Evolutionary conservation across 805 yeast species (phyloP), one percentile per base, ranked within the genome.

Genomic region (Candida maesae): DNA sequence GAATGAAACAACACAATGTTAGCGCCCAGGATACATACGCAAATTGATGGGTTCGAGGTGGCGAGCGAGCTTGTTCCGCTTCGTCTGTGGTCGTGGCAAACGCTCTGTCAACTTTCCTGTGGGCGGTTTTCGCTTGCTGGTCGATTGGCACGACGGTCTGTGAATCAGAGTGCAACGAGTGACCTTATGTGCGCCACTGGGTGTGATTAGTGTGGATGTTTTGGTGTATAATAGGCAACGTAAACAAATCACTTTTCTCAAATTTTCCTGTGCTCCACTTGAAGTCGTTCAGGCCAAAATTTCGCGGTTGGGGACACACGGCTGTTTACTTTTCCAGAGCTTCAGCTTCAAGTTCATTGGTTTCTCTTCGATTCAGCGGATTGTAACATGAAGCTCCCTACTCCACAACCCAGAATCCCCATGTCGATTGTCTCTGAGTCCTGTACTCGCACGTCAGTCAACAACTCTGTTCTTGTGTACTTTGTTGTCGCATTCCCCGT

Each of bases 201-300:
- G 26, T 12, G 29, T 20, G 16, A 16, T 11, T 34, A 12, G 5
- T 10, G 14, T 7, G 10, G 33, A 15, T 33, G 37, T 29, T 16
- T 21, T 28, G 23, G 26, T 18, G 12, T 28, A 26, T 5, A 28
- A 14, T 18, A 15, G 19, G 32, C 21, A 23, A 38, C 36, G 41
- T 43, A 39, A 39, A 44, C 43, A 36, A 39, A 29, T 36, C 32
- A 25, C 23, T 33, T 42, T 44, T 35, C 44, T 44, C 44, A 36
- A 36, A 33, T 39, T 36, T 39, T 44, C 28, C 15, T 33, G 31
- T 26, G 40, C 18, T 20, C 30, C 27, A 34, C 35, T 9, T n/a
- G n/a, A n/a, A n/a, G n/a, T n/a, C n/a, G n/a, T n/a, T n/a, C n/a
- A n/a, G n/a, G 8, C 23, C n/a, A 24, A 23, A 19, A 26, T 13